Evolutionary conservation across 2,329 filamentous ascomycete species (phyloP).

Genomic region (Pseudogymnoascus verrucosus): DNA sequence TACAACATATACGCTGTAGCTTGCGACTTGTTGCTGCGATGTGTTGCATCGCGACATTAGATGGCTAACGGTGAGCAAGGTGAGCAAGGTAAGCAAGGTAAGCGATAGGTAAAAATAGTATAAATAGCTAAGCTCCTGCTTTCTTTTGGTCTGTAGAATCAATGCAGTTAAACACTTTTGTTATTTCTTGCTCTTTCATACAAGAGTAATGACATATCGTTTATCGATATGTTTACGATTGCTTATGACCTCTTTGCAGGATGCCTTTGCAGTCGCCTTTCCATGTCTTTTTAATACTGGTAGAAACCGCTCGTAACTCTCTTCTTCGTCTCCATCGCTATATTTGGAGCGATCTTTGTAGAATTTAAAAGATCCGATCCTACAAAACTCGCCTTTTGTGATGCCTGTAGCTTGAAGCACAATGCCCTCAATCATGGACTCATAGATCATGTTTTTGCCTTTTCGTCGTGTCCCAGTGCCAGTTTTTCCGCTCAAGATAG

Average conservation of each 20-base stretch:
- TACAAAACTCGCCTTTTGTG: conserved; percentile 11
- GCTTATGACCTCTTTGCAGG: not conserved
- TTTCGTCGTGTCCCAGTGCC: no score
- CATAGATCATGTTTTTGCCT: not conserved
- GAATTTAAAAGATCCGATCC: conserved; percentile 11
- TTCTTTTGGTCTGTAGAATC: not conserved
- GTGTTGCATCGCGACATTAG: not conserved
- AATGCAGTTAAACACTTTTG: not conserved
- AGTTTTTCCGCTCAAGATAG: conserved; percentile 5
- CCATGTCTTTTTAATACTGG: not conserved
- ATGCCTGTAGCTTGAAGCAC: conserved; percentile 12
- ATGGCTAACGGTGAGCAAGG: not conserved
- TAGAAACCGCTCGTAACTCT: not conserved
- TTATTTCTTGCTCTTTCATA: not conserved
- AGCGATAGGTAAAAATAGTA: not conserved
- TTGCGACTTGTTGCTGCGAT: not conserved
- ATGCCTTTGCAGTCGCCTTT: not conserved
- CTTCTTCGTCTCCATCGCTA: not conserved
- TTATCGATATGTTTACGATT: not conserved
- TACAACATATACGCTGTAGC: not conserved
- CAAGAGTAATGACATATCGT: not conserved
- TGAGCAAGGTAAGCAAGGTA: not conserved
- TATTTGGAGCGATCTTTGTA: not conserved
- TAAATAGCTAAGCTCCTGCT: not conserved
- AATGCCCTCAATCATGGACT: conserved; percentile 9